Conservation (phyloP, 441 rosid species). For the Pelargonium citronellum region DNA sequence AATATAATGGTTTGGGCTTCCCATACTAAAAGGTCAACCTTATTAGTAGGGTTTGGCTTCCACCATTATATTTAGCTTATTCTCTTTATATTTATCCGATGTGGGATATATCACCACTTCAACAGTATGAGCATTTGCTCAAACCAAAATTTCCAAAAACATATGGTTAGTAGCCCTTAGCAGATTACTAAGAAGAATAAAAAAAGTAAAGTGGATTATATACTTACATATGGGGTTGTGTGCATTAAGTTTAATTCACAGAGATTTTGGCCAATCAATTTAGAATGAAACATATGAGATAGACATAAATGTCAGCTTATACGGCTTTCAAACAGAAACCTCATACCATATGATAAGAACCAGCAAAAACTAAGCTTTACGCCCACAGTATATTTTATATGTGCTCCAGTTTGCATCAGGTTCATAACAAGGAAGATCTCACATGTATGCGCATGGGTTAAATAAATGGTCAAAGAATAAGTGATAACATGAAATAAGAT, state of each 20-base stretch:
- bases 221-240: neutral
- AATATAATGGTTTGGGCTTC: no score
- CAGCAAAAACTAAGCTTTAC: no score
- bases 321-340: no score
- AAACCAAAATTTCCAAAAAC: no score
- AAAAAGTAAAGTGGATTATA: neutral
- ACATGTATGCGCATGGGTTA: neutral
- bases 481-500: neutral
- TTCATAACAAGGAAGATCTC: neutral
- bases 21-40: no score
- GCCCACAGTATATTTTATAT: neutral
- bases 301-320: neutral
- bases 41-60: no score
- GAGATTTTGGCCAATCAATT: neutral
- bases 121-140: no score
- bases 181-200: neutral
- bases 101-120: no score
- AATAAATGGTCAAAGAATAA: neutral
- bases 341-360: no score
- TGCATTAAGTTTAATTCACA: neutral
- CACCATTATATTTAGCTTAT: no score
- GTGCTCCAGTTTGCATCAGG: neutral
- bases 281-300: neutral
- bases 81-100: no score
- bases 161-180: no score